These are phyloP conservation scores for Amanita subjunquillea DNA, from an alignment of 768 basidiomycete genomes.

Conservation along the genomic window DNA sequence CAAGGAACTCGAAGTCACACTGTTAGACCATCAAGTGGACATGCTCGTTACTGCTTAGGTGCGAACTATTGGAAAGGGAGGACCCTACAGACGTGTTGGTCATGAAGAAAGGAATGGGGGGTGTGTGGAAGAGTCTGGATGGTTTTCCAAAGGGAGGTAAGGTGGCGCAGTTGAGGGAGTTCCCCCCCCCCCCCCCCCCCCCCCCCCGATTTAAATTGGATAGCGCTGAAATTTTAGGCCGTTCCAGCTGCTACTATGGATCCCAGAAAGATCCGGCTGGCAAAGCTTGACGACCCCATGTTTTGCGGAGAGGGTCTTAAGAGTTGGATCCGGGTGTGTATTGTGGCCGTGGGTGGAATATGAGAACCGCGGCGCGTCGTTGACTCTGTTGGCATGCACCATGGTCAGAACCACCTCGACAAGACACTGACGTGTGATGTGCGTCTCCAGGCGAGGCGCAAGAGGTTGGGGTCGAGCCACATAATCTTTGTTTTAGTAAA, in stretches of 20 bases:
- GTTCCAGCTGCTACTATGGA: no score
- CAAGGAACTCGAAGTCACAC: constrained; percentile 84
- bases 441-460: constrained; percentile 50
- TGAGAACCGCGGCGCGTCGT: constrained; percentile 14
- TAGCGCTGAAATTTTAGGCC: no score
- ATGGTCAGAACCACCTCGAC: constrained; percentile 75
- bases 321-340: no score
- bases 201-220: constrained; percentile 61
- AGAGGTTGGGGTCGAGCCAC: constrained; percentile 47
- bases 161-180: constrained; percentile 77
- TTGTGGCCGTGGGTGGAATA: constrained; percentile 80
- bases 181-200: no score
- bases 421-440: constrained; percentile 47
- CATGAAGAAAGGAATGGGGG: constrained; percentile 57
- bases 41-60: constrained; percentile 68
- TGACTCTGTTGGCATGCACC: constrained; percentile 73
- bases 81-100: constrained; percentile 86
- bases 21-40: constrained; percentile 67
- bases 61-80: constrained; percentile 78
- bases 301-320: no score
- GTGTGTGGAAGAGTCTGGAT: constrained; percentile 54
- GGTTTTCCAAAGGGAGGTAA: constrained; percentile 84
- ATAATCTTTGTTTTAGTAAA: no score
- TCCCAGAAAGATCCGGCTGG: no score
- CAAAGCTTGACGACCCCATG: no score